These are phyloP conservation scores for Trametes cubensis DNA, from an alignment of 768 basidiomycete genomes.

Conservation along the genomic window DNA sequence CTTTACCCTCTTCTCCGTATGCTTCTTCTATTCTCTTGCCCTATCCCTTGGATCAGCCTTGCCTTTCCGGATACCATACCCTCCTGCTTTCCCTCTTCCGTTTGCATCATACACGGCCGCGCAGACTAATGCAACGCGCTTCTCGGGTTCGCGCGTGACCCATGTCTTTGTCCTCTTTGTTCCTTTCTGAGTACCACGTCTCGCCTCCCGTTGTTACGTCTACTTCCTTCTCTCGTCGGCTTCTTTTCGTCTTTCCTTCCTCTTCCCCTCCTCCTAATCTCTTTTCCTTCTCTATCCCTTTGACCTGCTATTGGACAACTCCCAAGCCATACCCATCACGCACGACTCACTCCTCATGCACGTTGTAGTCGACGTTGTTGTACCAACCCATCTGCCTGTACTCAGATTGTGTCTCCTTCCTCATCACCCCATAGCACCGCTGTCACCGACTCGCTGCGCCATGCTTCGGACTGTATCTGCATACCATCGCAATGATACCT, in stretches of 20 bases:
- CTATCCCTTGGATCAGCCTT: neutral
- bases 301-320: neutral
- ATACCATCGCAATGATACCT: neutral
- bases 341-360: neutral
- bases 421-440: no score
- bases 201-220: no score
- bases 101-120: slow-evolving; percentile 1
- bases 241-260: neutral
- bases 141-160: neutral
- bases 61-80: slow-evolving; percentile 5
- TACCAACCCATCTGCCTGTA: no score
- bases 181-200: neutral
- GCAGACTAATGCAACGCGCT: neutral
- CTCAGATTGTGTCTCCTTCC: no score
- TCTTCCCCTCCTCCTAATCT: no score
- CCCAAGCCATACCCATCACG: neutral
- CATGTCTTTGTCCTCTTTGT: neutral
- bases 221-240: no score
- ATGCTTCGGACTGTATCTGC: neutral
- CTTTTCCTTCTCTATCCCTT: neutral
- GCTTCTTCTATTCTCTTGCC: neutral
- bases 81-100: neutral
- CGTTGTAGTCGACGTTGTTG: no score
- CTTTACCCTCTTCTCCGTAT: neutral
- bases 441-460: no score